A percentile compares a stretch with the other conserved stretches of the same genome.
Conservation (phyloP, 2,329 filamentous ascomycete genomes). For the Penicillium verrucosum region DNA sequence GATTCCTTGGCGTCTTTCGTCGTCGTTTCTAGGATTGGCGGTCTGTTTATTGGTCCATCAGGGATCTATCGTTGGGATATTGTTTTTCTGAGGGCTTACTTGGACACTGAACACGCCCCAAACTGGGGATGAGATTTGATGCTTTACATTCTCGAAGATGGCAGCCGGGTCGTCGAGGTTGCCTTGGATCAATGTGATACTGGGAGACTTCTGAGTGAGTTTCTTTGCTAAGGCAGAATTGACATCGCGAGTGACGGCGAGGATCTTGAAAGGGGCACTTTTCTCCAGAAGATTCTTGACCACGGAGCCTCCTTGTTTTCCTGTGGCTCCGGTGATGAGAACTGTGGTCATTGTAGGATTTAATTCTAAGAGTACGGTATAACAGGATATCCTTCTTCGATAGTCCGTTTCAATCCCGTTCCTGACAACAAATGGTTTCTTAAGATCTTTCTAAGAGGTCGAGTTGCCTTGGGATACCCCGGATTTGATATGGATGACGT, state of each 20-base stretch:
- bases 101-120: conserved; percentile 64
- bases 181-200: conserved; percentile 57
- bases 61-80: no score
- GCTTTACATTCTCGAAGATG: conserved; percentile 50
- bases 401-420: not conserved
- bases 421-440: no score
- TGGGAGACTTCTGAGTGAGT: conserved; percentile 37
- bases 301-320: conserved; percentile 42
- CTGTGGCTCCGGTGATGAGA: conserved; percentile 42
- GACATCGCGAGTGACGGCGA: conserved; percentile 60
- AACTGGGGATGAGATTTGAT: conserved; percentile 39
- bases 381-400: not conserved
- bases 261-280: conserved; percentile 46
- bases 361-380: no score
- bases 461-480: not conserved
- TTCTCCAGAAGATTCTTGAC: conserved; percentile 30
- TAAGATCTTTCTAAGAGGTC: no score
- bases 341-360: conserved; percentile 16
- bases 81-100: conserved; percentile 27
- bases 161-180: conserved; percentile 51
- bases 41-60: not conserved
- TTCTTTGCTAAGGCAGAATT: conserved; percentile 46
- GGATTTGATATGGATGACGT: not conserved
- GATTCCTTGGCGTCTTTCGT: conserved; percentile 56
- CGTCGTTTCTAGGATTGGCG: not conserved